Conservation (phyloP, 257 asterid species). For the Gynochthodes officinalis region DNA sequence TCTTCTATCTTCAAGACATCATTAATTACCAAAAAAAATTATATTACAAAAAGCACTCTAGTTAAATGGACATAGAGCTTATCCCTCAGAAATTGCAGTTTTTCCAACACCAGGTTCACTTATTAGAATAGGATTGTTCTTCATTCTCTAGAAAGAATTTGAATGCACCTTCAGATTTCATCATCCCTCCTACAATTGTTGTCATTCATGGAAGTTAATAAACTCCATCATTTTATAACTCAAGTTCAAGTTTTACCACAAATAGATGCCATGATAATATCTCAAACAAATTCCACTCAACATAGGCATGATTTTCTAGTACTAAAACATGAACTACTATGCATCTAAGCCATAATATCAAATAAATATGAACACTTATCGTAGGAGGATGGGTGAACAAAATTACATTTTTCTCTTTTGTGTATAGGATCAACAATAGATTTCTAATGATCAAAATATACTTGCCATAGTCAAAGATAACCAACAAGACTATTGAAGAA, state of each 20-base stretch:
- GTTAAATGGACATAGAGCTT: slow-evolving; percentile 16
- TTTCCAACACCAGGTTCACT: slow-evolving; percentile 99
- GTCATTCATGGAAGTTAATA: no score
- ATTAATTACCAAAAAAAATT: not conserved
- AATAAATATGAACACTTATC: slow-evolving; percentile 47
- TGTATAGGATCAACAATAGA: slow-evolving; percentile 55
- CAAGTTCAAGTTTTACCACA: no score
- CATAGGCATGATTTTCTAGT: no score
- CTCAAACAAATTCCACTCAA: no score
- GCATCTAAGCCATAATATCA: no score
- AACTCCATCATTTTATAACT: no score
- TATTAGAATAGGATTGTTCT: slow-evolving; percentile 89
- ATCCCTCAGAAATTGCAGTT: slow-evolving; percentile 99
- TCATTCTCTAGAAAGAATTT: slow-evolving; percentile 94
- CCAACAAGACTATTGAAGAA: slow-evolving; percentile 16
- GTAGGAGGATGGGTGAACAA: slow-evolving; percentile 82
- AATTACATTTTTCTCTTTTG: slow-evolving; percentile 86
- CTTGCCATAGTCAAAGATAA: slow-evolving; percentile 81
- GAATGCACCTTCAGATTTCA: slow-evolving; percentile 96
- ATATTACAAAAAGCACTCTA: not conserved
- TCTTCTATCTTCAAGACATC: no score
- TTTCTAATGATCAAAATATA: slow-evolving; percentile 74
- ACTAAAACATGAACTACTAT: no score
- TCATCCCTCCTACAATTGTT: slow-evolving; percentile 99
- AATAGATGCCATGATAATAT: no score